These are phyloP conservation scores for Thelonectria discophora DNA, from an alignment of 2,329 filamentous ascomycete genomes.

Conservation along the genomic window DNA sequence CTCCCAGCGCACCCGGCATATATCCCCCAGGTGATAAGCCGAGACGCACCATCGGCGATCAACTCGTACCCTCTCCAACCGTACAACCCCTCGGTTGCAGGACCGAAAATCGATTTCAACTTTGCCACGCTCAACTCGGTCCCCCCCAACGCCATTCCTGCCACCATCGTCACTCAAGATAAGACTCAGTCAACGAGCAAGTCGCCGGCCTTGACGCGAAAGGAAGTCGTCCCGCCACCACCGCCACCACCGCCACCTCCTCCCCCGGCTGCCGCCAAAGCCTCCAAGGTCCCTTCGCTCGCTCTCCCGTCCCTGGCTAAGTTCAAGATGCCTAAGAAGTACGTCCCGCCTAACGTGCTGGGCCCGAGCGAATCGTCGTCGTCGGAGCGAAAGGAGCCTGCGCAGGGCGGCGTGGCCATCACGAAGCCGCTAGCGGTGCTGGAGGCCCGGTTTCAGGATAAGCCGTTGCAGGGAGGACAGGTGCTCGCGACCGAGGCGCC, in stretches of 20 bases:
- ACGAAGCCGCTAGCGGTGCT: constrained; percentile 30
- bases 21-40: constrained; percentile 24
- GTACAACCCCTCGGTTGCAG: constrained; percentile 48
- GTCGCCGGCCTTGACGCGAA: not conserved
- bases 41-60: constrained; percentile 32
- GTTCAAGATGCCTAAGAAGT: constrained; percentile 53
- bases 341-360: constrained; percentile 52
- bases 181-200: not conserved
- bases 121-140: not conserved
- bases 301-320: constrained; percentile 49
- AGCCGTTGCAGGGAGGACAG: constrained; percentile 19
- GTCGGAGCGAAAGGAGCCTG: constrained; percentile 12
- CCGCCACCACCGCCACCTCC: constrained; percentile 34
- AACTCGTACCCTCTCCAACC: constrained; percentile 47
- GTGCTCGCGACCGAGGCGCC: constrained; percentile 14
- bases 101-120: not conserved
- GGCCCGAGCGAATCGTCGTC: constrained; percentile 44
- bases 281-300: constrained; percentile 3
- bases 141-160: not conserved
- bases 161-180: not conserved
- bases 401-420: constrained; percentile 18
- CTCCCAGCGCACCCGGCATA: constrained; percentile 31
- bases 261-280: constrained; percentile 33
- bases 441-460: constrained; percentile 27
- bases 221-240: not conserved